Evolutionary conservation across 176 grass and related monocot genomes (phyloP).

Genomic region (Tillandsia fasciculata): DNA sequence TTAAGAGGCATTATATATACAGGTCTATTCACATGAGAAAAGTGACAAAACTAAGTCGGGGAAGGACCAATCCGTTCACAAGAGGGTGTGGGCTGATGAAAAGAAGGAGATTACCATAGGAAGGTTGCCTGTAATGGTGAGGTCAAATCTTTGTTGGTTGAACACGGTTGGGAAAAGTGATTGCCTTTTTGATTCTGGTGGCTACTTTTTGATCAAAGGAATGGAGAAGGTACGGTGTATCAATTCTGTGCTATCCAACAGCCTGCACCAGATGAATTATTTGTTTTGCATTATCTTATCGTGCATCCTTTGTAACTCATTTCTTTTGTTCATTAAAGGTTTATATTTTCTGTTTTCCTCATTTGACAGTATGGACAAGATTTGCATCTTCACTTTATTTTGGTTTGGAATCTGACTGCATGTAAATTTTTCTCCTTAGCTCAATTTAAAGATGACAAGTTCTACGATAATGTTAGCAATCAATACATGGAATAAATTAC

Average conservation of each 20-base stretch:
- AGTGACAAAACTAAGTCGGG: conserved; percentile 83
- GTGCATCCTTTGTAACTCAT: neutral
- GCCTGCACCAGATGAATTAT: neutral
- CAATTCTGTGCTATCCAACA: conserved; percentile 7
- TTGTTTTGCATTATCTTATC: neutral
- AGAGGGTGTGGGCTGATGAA: conserved; percentile 38
- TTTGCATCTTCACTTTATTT: no score
- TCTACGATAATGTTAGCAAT: no score
- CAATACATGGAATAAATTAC: no score
- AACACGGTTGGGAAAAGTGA: conserved; percentile 45
- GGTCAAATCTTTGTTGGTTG: conserved; percentile 79
- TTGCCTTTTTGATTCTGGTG: conserved; percentile 82
- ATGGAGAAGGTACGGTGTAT: conserved; percentile 79
- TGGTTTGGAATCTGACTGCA: no score
- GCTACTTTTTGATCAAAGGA: conserved; percentile 98
- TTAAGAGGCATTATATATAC: conserved; percentile 27
- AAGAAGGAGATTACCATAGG: conserved; percentile 48
- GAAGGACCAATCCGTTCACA: conserved; percentile 49
- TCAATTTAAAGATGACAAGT: no score
- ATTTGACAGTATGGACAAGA: no score
- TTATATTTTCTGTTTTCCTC: no score
- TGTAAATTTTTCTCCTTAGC: no score
- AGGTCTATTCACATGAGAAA: conserved; percentile 79
- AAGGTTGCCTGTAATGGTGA: conserved; percentile 79
- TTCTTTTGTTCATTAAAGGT: neutral